These are phyloP conservation scores for Citrullus colocynthis DNA, from an alignment of 306 rosid species.

Conservation along the genomic window DNA sequence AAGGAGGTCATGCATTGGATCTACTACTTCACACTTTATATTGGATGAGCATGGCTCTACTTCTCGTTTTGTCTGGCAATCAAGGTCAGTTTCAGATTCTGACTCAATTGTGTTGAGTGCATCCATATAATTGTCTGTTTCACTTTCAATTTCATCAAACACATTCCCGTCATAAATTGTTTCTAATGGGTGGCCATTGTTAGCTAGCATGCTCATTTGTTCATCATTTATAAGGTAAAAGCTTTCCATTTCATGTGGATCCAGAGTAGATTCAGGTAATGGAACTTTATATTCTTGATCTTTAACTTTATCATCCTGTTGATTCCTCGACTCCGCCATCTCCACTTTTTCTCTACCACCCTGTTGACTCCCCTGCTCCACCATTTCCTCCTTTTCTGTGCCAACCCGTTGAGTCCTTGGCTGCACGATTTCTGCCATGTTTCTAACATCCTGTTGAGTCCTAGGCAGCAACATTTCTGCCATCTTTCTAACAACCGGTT, in stretches of 20 bases:
- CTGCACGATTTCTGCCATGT: slow-evolving; percentile 28
- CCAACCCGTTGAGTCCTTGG: slow-evolving; percentile 9
- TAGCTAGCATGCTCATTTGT: background rate
- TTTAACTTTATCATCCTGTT: slow-evolving; percentile 16
- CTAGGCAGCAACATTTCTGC: background rate
- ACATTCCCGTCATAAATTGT: slow-evolving; percentile 21
- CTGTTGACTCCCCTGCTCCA: background rate
- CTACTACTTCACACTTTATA: slow-evolving; percentile 20
- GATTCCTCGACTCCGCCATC: slow-evolving; percentile 42
- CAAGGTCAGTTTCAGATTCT: slow-evolving; percentile 73
- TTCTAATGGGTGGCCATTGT: slow-evolving; percentile 14
- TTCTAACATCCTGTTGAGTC: background rate
- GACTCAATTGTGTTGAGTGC: slow-evolving; percentile 85
- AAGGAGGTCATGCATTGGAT: slow-evolving; percentile 25
- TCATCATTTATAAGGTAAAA: slow-evolving; percentile 26
- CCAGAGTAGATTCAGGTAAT: slow-evolving; percentile 18
- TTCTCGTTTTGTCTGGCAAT: slow-evolving; percentile 60
- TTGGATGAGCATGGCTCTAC: slow-evolving; percentile 21
- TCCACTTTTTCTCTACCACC: background rate
- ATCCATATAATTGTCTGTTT: slow-evolving; percentile 73
- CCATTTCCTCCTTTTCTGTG: background rate
- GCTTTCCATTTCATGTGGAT: slow-evolving; percentile 21
- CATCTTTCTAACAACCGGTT: background rate
- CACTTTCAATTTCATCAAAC: slow-evolving; percentile 64
- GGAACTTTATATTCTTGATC: slow-evolving; percentile 29